Evolutionary conservation across 164 flowering plant genomes (phyloP), one percentile per base, ranked within the genome.

Genomic region (Platanus orientalis): DNA sequence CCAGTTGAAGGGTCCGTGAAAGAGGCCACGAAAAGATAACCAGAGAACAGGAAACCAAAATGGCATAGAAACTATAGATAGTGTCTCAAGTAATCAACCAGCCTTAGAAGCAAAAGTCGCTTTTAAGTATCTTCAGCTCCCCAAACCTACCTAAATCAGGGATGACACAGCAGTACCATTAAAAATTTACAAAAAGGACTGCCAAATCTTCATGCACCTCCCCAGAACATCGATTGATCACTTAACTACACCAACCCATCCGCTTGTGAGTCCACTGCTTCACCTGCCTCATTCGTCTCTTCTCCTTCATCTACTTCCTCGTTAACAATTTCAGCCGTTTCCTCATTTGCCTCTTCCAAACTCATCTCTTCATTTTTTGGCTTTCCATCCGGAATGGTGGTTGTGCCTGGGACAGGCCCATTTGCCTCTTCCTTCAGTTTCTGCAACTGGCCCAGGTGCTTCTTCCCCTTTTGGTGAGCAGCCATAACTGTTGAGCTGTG

Each of bases 391-490:
- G 7, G 1, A 14, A 48, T 10, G 36, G 34, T 67, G 28, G 29
- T 40, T 39, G 53, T 34, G 30, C 59, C 30, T 10, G 60, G 26
- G 51, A 54, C 58, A 64, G 13, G 54, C 4, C 64, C 75, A 54
- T 63, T 69, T 24, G n/a, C n/a, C n/a, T 25, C 29, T 70, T 36
- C 30, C 58, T 49, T 44, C 23, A 29, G n/a, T 23, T 60, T n/a
- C 36, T 10, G 42, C 44, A 70, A 20, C 59, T 10, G 29, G 12
- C 29, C 23, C 64, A 39, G 20, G 66, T 75, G 79, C 65, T 65
- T 58, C 48, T 50, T 69, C 20, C 75, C 75, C 23, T 2, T 60
- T 32, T 16, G n/a, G 48, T 75, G 75, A 50, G 34, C 19, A 1
- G 39, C 57, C 70, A 75, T 55, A 21, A 60, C 57, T 16, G 11